Percentiles rank a stretch among this genome's conserved stretches.
Conservation (phyloP, 306 rosid genomes). For the Herpetospermum pedunculosum region DNA sequence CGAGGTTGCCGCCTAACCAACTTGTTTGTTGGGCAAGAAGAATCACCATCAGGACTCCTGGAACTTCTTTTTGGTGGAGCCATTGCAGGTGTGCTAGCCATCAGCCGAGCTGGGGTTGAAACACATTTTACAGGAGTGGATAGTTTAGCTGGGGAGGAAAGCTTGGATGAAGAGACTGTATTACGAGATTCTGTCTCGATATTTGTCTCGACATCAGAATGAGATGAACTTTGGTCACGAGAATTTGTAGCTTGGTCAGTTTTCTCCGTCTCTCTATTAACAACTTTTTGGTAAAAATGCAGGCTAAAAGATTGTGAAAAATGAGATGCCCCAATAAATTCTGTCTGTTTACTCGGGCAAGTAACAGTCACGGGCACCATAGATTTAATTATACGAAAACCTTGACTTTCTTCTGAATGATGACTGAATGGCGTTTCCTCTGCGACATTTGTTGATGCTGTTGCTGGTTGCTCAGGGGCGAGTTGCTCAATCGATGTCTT, state of each 20-base stretch:
- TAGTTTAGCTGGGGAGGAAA: conserved; percentile 12
- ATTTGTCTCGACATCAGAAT: conserved; percentile 19
- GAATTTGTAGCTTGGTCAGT: conserved; percentile 1
- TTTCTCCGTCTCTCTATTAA: conserved; percentile 4
- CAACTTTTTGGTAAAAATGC: conserved; percentile 25
- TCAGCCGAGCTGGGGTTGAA: conserved; percentile 42
- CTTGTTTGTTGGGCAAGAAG: conserved; percentile 24
- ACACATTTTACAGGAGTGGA: conserved; percentile 42
- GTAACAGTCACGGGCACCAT: not conserved
- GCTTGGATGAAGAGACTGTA: conserved; percentile 14
- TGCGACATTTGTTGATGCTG: too few species aligned
- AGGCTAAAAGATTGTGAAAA: conserved; percentile 33
- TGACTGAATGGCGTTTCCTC: not conserved
- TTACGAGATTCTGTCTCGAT: not conserved
- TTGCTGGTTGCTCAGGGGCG: conserved; percentile 8
- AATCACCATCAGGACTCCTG: conserved; percentile 42
- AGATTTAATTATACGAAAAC: not conserved
- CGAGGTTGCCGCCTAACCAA: conserved; percentile 44
- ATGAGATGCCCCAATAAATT: conserved; percentile 33
- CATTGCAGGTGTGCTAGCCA: conserved; percentile 54
- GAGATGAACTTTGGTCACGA: conserved; percentile 12
- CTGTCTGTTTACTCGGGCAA: conserved; percentile 16
- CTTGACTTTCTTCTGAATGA: conserved; percentile 1
- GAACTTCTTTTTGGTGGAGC: conserved; percentile 34
- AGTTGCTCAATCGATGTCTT: too few species aligned